Evolutionary conservation across 345 rosid species (phyloP).

Genomic region (Populus simonii): DNA sequence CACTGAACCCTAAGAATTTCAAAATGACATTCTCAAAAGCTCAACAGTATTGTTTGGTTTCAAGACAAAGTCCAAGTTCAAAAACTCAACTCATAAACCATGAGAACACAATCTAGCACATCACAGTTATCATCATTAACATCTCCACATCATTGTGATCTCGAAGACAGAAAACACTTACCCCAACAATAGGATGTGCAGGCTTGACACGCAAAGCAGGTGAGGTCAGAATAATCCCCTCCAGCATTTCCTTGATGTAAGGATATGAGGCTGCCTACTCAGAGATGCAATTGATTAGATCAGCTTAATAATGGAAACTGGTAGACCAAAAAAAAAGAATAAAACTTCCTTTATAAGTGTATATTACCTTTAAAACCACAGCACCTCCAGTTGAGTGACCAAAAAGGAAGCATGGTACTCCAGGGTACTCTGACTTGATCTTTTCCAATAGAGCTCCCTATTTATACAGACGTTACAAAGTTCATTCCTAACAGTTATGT

Average conservation of each 20-base stretch:
- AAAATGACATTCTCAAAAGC: not conserved
- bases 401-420: conserved; percentile 90
- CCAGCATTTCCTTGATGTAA: conserved; percentile 56
- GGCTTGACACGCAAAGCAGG: conserved; percentile 97
- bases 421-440: conserved; percentile 68
- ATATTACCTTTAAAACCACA: conserved; percentile 82
- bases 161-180: conserved; percentile 24
- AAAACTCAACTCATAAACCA: not conserved
- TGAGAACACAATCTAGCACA: not conserved
- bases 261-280: conserved; percentile 67
- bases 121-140: not conserved
- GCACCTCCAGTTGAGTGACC: conserved; percentile 99
- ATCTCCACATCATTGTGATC: not conserved
- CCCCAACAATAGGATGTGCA: conserved; percentile 94
- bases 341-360: not conserved
- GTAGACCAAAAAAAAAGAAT: not conserved
- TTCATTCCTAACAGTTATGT: not conserved
- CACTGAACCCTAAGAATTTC: not conserved
- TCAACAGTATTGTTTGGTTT: not conserved
- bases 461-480: conserved; percentile 1
- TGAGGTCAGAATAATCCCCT: conserved; percentile 79
- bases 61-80: not conserved
- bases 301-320: not conserved
- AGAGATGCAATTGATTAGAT: conserved; percentile 11
- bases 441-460: conserved; percentile 88